Conservation (phyloP, 805 yeast genomes). For the Blastobotrys muscicola region DNA sequence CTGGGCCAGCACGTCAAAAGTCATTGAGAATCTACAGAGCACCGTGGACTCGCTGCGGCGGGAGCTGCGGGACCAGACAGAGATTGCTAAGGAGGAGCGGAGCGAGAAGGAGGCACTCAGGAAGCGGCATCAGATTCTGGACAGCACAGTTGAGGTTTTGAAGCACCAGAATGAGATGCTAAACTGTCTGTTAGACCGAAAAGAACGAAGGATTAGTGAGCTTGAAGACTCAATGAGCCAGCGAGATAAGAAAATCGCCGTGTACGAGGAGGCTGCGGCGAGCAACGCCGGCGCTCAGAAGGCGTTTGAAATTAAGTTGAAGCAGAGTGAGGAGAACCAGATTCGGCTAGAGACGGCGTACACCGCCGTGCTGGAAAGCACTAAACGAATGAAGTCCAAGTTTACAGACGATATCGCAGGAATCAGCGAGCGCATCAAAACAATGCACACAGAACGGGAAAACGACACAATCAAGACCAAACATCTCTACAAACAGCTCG, state of each 20-base stretch:
- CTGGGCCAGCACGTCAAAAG: constrained; percentile 11
- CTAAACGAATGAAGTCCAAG: constrained; percentile 45
- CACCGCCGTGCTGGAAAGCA: constrained; percentile 40
- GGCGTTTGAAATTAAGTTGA: constrained; percentile 4
- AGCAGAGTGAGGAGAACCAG: constrained; percentile 41
- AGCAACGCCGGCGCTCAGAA: constrained; percentile 3
- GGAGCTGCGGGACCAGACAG: constrained; percentile 34
- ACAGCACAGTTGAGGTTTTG: constrained; percentile 28
- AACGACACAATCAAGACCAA: constrained; percentile 9
- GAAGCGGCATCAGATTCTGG: constrained; percentile 16
- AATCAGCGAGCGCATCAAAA: constrained; percentile 7
- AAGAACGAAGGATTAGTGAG: constrained; percentile 59
- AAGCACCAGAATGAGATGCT: constrained; percentile 74
- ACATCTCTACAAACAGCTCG: constrained; percentile 14
- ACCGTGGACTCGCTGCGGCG: constrained; percentile 47
- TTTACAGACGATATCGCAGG: constrained; percentile 48
- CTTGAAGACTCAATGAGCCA: constrained; percentile 43
- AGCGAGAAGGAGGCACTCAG: constrained; percentile 40
- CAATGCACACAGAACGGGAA: constrained; percentile 8
- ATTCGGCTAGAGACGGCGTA: constrained; percentile 43
- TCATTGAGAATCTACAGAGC: constrained; percentile 34
- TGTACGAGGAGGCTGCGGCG: constrained; percentile 2
- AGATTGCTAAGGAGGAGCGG: constrained; percentile 37
- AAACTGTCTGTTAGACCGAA: constrained; percentile 56
- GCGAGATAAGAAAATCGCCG: constrained; percentile 5